Conservation (phyloP, 805 yeast species). For the Teunomyces stri region DNA sequence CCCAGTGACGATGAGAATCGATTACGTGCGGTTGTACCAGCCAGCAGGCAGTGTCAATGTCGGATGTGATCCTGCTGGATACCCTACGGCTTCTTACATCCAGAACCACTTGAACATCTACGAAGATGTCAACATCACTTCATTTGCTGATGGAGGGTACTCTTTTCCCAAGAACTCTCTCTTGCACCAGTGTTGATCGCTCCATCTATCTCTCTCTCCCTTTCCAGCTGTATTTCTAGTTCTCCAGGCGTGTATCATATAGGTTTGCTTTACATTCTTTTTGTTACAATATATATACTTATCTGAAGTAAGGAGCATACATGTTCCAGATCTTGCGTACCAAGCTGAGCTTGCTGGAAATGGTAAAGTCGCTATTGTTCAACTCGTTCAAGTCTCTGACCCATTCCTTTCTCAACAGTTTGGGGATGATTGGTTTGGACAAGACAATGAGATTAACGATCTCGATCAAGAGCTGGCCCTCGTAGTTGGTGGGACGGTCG, state of each 20-base stretch:
- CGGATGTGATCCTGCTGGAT: conserved; percentile 84
- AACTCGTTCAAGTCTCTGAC: conserved; percentile 61
- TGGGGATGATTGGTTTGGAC: conserved; percentile 52
- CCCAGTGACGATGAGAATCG: conserved; percentile 76
- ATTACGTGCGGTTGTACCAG: conserved; percentile 88
- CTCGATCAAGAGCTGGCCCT: conserved; percentile 69
- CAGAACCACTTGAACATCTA: conserved; percentile 68
- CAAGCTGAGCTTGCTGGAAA: conserved; percentile 43
- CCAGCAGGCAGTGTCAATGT: conserved; percentile 57
- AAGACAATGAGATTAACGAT: conserved; percentile 52
- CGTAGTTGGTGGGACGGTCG: conserved; percentile 20
- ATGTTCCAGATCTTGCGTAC: conserved; percentile 61
- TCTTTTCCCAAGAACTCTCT: conserved; percentile 39
- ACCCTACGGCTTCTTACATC: conserved; percentile 86
- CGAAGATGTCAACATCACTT: conserved; percentile 62
- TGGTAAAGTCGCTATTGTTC: conserved; percentile 37
- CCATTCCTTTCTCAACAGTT: conserved; percentile 52
- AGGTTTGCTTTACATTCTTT: background rate
- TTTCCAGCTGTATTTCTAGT: background rate
- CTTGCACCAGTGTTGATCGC: conserved; percentile 6
- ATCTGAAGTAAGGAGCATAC: conserved; percentile 44
- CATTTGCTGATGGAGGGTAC: conserved; percentile 76
- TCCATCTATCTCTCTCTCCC: too few species aligned
- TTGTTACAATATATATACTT: too few species aligned
- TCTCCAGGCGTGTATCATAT: background rate